Evolutionary conservation across 1,284 basidiomycete species (phyloP).

Genomic region (Papiliotrema flavescens): DNA sequence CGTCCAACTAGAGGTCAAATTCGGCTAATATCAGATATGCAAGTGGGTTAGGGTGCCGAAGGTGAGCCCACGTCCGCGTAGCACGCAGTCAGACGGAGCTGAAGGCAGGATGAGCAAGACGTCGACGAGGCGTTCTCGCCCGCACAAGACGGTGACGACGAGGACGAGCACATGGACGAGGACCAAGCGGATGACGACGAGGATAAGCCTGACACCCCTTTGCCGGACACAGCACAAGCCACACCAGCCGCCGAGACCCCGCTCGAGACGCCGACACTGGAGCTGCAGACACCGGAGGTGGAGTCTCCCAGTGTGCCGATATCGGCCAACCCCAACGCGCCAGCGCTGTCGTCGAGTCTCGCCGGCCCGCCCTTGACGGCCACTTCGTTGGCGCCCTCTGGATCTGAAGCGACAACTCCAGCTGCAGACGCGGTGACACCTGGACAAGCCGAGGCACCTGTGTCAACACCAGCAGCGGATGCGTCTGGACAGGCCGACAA

Average conservation of each 20-base stretch:
- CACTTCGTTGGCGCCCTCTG: not conserved
- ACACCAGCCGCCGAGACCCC: constrained; percentile 5
- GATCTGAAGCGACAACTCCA: not conserved
- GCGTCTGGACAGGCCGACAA: not conserved
- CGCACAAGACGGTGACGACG: constrained; percentile 21
- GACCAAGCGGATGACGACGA: constrained; percentile 9
- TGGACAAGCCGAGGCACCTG: too few species aligned
- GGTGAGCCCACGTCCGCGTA: not conserved
- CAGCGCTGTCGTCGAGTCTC: not conserved
- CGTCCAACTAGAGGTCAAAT: not conserved
- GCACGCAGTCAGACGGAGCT: not conserved
- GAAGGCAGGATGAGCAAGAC: constrained; percentile 12
- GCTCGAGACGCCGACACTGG: not conserved
- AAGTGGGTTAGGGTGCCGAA: constrained; percentile 13
- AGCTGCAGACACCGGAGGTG: not conserved
- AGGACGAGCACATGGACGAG: constrained; percentile 11
- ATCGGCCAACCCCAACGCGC: not conserved
- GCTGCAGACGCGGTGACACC: not conserved
- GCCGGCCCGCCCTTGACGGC: not conserved
- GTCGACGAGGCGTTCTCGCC: constrained; percentile 12
- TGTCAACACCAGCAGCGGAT: not conserved
- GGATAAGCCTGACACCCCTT: constrained; percentile 1
- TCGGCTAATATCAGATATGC: constrained; percentile 6
- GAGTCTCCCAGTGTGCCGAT: too few species aligned
- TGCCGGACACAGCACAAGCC: not conserved